Evolutionary conservation across 768 basidiomycete genomes (phyloP).

Genomic region (Phanerodontia chrysosporium): DNA sequence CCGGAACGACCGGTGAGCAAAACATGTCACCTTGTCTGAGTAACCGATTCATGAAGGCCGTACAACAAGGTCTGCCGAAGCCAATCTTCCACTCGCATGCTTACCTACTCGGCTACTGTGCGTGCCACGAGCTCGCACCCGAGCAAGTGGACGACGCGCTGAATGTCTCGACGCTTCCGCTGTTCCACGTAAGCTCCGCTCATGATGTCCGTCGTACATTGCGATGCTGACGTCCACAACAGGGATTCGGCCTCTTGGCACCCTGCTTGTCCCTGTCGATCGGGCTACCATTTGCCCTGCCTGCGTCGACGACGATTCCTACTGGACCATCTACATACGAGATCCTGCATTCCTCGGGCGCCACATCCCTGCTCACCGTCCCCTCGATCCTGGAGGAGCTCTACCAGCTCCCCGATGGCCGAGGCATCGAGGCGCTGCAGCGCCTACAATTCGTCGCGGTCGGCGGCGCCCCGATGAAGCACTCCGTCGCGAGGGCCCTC

Average conservation of each 20-base stretch:
- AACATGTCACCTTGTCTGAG: no score
- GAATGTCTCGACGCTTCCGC: slow-evolving; percentile 34
- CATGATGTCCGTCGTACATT: background rate
- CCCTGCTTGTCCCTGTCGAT: slow-evolving; percentile 32
- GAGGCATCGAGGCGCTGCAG: slow-evolving; percentile 28
- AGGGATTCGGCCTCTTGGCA: slow-evolving; percentile 35
- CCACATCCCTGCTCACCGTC: slow-evolving; percentile 33
- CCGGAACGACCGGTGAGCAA: slow-evolving; percentile 32
- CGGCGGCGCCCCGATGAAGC: slow-evolving; percentile 39
- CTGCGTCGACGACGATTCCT: slow-evolving; percentile 32
- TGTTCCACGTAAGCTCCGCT: slow-evolving; percentile 28
- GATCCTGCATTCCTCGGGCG: slow-evolving; percentile 18
- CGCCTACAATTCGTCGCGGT: slow-evolving; percentile 32
- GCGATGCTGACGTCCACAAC: background rate
- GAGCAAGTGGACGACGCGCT: slow-evolving; percentile 24
- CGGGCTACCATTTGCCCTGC: slow-evolving; percentile 35
- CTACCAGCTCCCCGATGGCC: slow-evolving; percentile 18
- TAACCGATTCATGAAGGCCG: no score
- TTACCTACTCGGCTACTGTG: slow-evolving; percentile 31
- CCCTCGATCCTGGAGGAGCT: slow-evolving; percentile 39
- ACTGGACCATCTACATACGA: slow-evolving; percentile 30
- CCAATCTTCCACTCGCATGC: slow-evolving; percentile 32
- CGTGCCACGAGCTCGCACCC: slow-evolving; percentile 33
- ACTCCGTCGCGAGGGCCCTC: slow-evolving; percentile 28
- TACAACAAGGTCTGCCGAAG: slow-evolving; percentile 40